phyloP scores from a whole-genome alignment of 78 protist species.

The Ministeria vibrans region DNA sequence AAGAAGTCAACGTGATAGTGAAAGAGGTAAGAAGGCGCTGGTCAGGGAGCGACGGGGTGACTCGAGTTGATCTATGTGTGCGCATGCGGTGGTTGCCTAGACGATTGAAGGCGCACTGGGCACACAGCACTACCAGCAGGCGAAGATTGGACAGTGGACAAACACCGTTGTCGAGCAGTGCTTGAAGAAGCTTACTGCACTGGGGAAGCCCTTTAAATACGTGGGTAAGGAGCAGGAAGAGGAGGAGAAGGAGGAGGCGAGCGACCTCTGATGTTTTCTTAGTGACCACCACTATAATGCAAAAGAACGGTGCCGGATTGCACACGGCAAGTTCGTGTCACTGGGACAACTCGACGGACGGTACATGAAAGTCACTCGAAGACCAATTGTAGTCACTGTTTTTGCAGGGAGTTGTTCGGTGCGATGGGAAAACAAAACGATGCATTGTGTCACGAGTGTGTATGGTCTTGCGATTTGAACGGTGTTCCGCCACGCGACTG shows the following conservation, averaged over 20 bases:
- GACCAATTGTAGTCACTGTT: not conserved
- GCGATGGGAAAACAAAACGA: conserved; percentile 52
- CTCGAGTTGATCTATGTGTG: too few species aligned
- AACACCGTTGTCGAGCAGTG: conserved; percentile 41
- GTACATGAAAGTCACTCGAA: not conserved
- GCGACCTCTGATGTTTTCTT: not conserved
- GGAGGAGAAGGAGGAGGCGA: not conserved
- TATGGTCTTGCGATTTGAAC: too few species aligned
- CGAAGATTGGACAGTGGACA: conserved; percentile 50
- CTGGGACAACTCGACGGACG: conserved; percentile 64
- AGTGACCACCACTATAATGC: conserved; percentile 58
- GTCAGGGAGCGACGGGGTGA: too few species aligned
- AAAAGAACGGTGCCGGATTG: conserved; percentile 63
- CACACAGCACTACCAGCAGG: conserved; percentile 1
- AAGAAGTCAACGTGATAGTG: too few species aligned
- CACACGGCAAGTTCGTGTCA: conserved; percentile 47
- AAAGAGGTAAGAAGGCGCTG: too few species aligned
- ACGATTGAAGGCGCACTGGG: conserved; percentile 15
- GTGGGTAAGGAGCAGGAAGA: conserved; percentile 15
- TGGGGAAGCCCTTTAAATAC: conserved; percentile 65
- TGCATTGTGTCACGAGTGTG: conserved; percentile 34
- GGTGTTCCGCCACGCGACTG: too few species aligned
- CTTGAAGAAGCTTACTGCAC: conserved; percentile 37
- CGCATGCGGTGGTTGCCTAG: too few species aligned
- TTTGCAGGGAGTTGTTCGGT: conserved; percentile 6